Percentiles rank a stretch among this genome's conserved stretches.
Conservation (phyloP, 2,329 filamentous ascomycete species). For the Pestalotiopsis sp. region DNA sequence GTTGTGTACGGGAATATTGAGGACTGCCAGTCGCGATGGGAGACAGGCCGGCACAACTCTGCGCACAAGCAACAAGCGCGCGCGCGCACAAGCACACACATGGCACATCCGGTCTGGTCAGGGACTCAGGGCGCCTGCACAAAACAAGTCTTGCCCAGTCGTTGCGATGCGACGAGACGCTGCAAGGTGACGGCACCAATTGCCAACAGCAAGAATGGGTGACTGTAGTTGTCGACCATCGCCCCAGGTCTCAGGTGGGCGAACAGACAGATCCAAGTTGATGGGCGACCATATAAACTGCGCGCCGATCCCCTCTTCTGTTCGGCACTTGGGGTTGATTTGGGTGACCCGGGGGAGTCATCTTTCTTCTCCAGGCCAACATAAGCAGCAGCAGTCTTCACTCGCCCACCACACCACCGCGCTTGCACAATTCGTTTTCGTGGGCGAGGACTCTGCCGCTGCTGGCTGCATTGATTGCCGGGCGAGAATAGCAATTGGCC, state of each 20-base stretch:
- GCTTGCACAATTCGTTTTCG: not conserved
- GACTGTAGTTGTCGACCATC: not conserved
- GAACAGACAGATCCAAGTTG: constrained; percentile 1
- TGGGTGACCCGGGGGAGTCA: not conserved
- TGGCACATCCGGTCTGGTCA: not conserved
- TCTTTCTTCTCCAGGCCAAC: not conserved
- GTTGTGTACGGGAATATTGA: not conserved
- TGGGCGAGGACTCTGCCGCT: not conserved
- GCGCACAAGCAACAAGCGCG: not conserved
- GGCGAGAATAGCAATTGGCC: not conserved
- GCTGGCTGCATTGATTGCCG: not conserved
- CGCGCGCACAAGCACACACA: constrained; percentile 3
- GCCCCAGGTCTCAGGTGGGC: constrained; percentile 7
- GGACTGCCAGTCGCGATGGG: not conserved
- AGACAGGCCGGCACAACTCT: not conserved
- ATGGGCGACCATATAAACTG: constrained; percentile 7
- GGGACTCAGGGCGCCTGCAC: not conserved
- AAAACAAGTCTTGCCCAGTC: not conserved
- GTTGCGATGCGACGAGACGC: constrained; percentile 1
- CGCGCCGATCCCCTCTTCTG: constrained; percentile 1
- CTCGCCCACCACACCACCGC: not conserved
- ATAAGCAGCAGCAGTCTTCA: not conserved
- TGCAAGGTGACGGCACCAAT: not conserved
- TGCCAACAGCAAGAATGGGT: not conserved
- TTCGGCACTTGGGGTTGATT: not conserved